Base-by-base conservation (phyloP, 129 eudicot species). In the Smallanthus sonchifolius region DNA sequence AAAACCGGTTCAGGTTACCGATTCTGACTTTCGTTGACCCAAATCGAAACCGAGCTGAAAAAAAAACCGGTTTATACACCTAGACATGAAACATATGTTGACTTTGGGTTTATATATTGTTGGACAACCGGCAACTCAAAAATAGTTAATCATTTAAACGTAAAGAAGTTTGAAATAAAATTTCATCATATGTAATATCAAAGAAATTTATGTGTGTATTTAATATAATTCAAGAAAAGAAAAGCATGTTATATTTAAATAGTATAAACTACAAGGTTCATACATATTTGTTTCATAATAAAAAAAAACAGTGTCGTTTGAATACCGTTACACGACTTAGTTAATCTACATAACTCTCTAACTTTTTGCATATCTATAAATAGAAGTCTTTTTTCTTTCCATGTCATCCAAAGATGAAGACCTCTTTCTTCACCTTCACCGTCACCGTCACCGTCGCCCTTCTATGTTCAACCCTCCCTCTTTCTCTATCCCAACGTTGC, bases 401-500 rank as follows among this genome's bases (percentile, higher is more conserved):
- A 45, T 10, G 35, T 63, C 78, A 79, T 36, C 59, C 32, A 56
- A 79, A 49, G 13, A 79, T 79, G 83, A 79, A 65, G 83, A 65
- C 74, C 56, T 52, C 74, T 39, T 54, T 79, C 74, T 64, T 72
- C 62, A 57, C 69, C 60, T 14, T 47, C 65, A 16, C 32, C 52
- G 2, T 44, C 10, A 13, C 42, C 65, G 7, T 61, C 8, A 14
- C 67, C 73, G 10, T 75, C n/a, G 15, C 24, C 57, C 34, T 81
- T 61, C 71, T 75, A 56, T 69, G 71, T 24, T 49, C 60, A 52
- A 69, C 67, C 5, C 72, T 59, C 5, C 69, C 65, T 19, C 52
- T 79, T 35, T 30, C 79, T 55, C 75, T 76, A 40, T 72, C 87
- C 61, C 84, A 75, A 57, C 81, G 77, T 2, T 83, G 87, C 84